A percentile compares a stretch with the other conserved stretches of the same genome.
Evolutionary conservation across 345 rosid species (phyloP).

Genomic region (Tarenaya hassleriana): DNA sequence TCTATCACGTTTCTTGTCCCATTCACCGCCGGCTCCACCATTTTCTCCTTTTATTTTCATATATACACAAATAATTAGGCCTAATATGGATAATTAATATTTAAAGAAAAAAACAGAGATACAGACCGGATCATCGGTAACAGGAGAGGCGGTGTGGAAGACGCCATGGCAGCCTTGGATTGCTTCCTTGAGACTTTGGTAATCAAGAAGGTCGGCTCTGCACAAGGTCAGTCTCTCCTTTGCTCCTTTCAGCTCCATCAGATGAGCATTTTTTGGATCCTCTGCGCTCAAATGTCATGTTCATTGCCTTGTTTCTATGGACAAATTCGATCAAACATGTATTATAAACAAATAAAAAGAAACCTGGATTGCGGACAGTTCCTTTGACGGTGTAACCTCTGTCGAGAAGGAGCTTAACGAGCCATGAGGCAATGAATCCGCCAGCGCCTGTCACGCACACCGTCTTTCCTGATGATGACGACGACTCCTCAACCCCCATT

Average conservation of each 20-base stretch:
- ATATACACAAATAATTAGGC: too few species aligned
- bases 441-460: slow-evolving; percentile 74
- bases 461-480: too few species aligned
- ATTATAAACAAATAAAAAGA: not conserved
- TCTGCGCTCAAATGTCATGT: slow-evolving; percentile 34
- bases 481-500: too few species aligned
- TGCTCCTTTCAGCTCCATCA: slow-evolving; percentile 89
- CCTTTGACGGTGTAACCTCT: slow-evolving; percentile 58
- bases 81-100: too few species aligned
- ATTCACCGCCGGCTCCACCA: slow-evolving; percentile 95
- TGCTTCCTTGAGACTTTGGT: slow-evolving; percentile 49
- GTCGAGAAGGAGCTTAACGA: slow-evolving; percentile 63
- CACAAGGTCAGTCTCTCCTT: slow-evolving; percentile 61
- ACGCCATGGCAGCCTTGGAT: slow-evolving; percentile 84
- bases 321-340: not conserved
- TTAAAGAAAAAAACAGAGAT: too few species aligned
- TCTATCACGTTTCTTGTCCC: slow-evolving; percentile 76
- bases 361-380: slow-evolving; percentile 85
- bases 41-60: slow-evolving; percentile 51
- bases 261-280: slow-evolving; percentile 81
- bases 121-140: slow-evolving; percentile 92
- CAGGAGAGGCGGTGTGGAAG: slow-evolving; percentile 94
- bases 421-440: slow-evolving; percentile 76
- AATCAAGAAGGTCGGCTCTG: slow-evolving; percentile 81
- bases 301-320: too few species aligned